Conservation (phyloP, 176 grass and related monocot species). For the Puya raimondii region DNA sequence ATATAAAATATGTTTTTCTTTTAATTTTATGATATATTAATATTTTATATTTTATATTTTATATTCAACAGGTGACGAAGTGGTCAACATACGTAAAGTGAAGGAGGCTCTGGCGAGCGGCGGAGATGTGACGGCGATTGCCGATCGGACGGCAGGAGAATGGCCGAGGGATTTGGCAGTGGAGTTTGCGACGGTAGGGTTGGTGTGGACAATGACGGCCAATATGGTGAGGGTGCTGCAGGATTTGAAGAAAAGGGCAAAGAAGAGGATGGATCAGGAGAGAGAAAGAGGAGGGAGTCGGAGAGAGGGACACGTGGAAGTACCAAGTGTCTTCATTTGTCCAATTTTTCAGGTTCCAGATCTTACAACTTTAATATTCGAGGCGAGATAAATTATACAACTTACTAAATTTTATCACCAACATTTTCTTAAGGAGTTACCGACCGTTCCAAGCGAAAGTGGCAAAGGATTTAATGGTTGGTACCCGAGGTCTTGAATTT, state of each 20-base stretch:
- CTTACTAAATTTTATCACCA: too few species aligned
- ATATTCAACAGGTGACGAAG: neutral
- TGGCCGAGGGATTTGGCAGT: conserved; percentile 12
- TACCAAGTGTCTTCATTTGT: neutral
- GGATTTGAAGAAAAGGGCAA: neutral
- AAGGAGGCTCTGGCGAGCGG: neutral
- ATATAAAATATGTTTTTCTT: too few species aligned
- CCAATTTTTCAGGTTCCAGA: conserved; percentile 1
- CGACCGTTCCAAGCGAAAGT: too few species aligned
- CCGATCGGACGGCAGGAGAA: conserved; percentile 1
- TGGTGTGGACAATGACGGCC: neutral
- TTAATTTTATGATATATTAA: too few species aligned
- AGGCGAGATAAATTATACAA: too few species aligned
- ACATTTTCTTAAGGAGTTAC: too few species aligned
- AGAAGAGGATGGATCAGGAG: neutral
- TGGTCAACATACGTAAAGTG: neutral
- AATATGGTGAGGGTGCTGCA: neutral
- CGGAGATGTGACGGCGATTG: neutral
- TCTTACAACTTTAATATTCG: too few species aligned
- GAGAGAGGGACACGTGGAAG: neutral
- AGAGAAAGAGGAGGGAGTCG: neutral
- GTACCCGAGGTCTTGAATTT: too few species aligned
- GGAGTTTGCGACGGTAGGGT: conserved; percentile 6
- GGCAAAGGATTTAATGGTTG: too few species aligned
- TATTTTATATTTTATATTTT: too few species aligned